These are phyloP conservation scores for Hypomyces perniciosus DNA, from an alignment of 2,329 filamentous ascomycete genomes.

Conservation along the genomic window DNA sequence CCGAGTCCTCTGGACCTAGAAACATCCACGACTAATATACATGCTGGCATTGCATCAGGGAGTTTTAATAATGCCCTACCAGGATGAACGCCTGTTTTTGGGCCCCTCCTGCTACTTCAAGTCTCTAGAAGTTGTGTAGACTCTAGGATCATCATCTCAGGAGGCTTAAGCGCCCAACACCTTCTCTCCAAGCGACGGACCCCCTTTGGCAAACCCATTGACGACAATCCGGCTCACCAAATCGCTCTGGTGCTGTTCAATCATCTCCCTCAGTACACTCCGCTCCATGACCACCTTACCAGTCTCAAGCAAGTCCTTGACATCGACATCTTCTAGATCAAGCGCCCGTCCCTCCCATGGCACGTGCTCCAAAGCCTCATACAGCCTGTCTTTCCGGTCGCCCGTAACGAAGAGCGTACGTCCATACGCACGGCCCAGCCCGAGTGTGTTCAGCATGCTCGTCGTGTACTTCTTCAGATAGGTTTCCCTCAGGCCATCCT, in stretches of 20 bases:
- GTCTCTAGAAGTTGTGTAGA: neutral
- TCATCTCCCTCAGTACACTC: conserved; percentile 67
- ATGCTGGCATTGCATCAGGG: neutral
- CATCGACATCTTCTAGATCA: conserved; percentile 74
- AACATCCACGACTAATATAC: neutral
- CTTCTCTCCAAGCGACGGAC: conserved; percentile 33
- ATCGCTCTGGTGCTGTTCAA: conserved; percentile 67
- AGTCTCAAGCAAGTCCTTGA: conserved; percentile 87
- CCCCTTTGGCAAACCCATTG: conserved; percentile 31
- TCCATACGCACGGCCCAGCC: conserved; percentile 61
- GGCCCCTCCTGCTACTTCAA: too few relatives aligned
- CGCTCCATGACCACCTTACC: conserved; percentile 84
- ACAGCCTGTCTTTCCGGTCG: conserved; percentile 55
- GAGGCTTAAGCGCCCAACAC: conserved; percentile 24
- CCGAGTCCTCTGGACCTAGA: neutral
- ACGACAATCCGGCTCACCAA: conserved; percentile 44
- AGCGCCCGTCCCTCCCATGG: conserved; percentile 64
- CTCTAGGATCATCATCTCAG: neutral
- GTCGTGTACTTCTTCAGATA: conserved; percentile 58
- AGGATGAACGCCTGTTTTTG: too few relatives aligned
- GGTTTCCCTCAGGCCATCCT: conserved; percentile 46
- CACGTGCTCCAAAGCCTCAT: conserved; percentile 57
- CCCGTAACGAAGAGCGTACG: conserved; percentile 71
- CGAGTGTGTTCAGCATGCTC: conserved; percentile 64
- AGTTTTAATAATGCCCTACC: too few relatives aligned